phyloP scores from a whole-genome alignment of 495 filamentous ascomycete genomes.

The Cudoniella acicularis region DNA sequence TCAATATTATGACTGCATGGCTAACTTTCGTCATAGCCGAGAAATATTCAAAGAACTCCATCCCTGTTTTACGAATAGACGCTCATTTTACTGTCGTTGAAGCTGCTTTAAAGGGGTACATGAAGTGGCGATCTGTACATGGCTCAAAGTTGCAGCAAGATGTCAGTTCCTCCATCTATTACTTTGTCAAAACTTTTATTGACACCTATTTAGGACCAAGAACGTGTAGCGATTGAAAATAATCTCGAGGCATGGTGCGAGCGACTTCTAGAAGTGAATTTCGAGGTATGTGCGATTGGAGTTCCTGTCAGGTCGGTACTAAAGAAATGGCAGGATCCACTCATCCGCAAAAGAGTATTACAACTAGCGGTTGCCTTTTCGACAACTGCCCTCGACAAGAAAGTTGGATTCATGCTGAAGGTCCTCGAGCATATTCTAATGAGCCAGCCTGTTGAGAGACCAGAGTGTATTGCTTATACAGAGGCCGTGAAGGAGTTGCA shows the following conservation, averaged over 20 bases:
- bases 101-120: conserved; percentile 85
- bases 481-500: conserved; percentile 92
- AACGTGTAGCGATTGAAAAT: conserved; percentile 56
- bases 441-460: conserved; percentile 66
- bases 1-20: conserved; percentile 27
- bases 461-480: conserved; percentile 66
- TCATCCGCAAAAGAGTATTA: conserved; percentile 78
- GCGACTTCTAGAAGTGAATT: conserved; percentile 65
- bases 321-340: conserved; percentile 60
- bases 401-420: conserved; percentile 74
- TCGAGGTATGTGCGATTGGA: conserved; percentile 36
- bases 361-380: conserved; percentile 84
- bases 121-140: conserved; percentile 65
- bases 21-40: conserved; percentile 41
- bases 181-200: conserved; percentile 12
- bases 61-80: conserved; percentile 74
- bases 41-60: conserved; percentile 76
- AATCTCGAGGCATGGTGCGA: conserved; percentile 80
- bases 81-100: conserved; percentile 88
- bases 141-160: conserved; percentile 54
- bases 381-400: conserved; percentile 72
- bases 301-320: not conserved
- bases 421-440: conserved; percentile 88
- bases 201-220: conserved; percentile 45
- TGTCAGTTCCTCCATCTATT: conserved; percentile 5